phyloP scores from a whole-genome alignment of 495 filamentous ascomycete genomes.

The Aspergillus baeticus region DNA sequence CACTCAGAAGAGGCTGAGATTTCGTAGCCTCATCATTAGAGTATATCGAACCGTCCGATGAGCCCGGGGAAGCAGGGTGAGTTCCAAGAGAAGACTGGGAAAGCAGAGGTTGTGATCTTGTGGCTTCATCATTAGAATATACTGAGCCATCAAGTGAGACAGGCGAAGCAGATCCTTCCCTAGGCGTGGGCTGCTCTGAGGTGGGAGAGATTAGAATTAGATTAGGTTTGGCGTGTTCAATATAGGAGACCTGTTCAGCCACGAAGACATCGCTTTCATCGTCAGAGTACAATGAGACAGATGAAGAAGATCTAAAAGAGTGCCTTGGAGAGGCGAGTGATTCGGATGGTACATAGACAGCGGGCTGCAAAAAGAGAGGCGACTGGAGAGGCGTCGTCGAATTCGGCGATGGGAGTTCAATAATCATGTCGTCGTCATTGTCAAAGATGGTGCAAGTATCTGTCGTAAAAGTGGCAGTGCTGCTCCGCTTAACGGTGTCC shows the following conservation, averaged over 20 bases:
- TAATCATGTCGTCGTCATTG: conserved; percentile 36
- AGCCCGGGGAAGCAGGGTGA: too few species aligned
- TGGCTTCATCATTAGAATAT: conserved; percentile 8
- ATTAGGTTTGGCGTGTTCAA: conserved; percentile 35
- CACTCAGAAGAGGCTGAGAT: conserved; percentile 15
- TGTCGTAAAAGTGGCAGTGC: conserved; percentile 32
- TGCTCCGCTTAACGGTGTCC: conserved; percentile 44
- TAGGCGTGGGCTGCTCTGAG: conserved; percentile 10
- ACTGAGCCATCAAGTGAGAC: conserved; percentile 7
- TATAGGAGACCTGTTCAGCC: conserved; percentile 36
- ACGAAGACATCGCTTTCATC: conserved; percentile 38
- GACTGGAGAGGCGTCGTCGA: conserved; percentile 33
- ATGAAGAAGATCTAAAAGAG: conserved; percentile 29
- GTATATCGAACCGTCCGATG: too few species aligned
- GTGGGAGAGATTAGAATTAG: conserved; percentile 39
- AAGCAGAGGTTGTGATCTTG: background rate
- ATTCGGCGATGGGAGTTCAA: conserved; percentile 39
- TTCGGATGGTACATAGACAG: conserved; percentile 33
- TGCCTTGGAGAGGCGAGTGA: conserved; percentile 16
- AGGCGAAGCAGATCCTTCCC: conserved; percentile 2
- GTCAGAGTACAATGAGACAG: conserved; percentile 33
- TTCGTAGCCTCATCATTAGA: conserved; percentile 5
- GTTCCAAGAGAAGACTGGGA: background rate
- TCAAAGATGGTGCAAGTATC: conserved; percentile 36
- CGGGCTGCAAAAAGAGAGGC: conserved; percentile 33